Conservation (phyloP, 257 asterid genomes). For the Eucommia ulmoides region DNA sequence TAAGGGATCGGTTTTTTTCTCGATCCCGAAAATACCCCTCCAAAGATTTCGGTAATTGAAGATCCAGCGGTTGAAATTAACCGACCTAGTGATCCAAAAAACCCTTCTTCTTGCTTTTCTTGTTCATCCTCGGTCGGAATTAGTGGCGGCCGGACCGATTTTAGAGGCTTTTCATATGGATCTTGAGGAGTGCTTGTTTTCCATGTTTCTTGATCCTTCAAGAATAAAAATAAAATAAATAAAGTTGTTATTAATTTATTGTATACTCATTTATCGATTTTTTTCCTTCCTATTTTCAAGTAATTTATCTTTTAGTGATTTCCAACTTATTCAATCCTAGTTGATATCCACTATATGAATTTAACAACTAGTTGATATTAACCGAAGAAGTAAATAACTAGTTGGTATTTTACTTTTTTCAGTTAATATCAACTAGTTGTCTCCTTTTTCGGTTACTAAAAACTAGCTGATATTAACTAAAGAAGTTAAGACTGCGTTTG, state of each 20-base stretch:
- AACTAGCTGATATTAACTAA: too few relatives aligned
- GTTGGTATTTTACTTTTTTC: too few relatives aligned
- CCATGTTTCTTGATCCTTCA: slow-evolving; percentile 33
- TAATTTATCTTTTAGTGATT: neutral
- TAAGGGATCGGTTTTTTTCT: slow-evolving; percentile 31
- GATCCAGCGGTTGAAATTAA: slow-evolving; percentile 53
- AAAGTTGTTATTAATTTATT: neutral
- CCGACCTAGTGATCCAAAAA: slow-evolving; percentile 48
- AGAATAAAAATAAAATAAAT: slow-evolving; percentile 5
- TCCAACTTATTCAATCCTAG: too few relatives aligned
- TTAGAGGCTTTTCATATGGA: slow-evolving; percentile 42
- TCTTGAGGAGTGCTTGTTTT: slow-evolving; percentile 19
- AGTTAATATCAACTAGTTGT: too few relatives aligned
- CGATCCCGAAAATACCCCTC: slow-evolving; percentile 54
- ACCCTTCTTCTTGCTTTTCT: slow-evolving; percentile 69
- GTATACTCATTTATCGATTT: neutral
- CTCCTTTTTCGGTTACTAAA: too few relatives aligned
- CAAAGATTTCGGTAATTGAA: slow-evolving; percentile 48
- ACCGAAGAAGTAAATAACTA: too few relatives aligned
- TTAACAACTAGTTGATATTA: too few relatives aligned
- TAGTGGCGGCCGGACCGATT: slow-evolving; percentile 46
- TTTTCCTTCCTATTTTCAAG: neutral
- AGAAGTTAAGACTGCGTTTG: too few relatives aligned
- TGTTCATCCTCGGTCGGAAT: slow-evolving; percentile 63
- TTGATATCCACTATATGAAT: too few relatives aligned